Percentiles rank a stretch among this genome's conserved stretches.
phyloP scores from a whole-genome alignment of 257 asterid genomes.

The Solanum chiquidenum region DNA sequence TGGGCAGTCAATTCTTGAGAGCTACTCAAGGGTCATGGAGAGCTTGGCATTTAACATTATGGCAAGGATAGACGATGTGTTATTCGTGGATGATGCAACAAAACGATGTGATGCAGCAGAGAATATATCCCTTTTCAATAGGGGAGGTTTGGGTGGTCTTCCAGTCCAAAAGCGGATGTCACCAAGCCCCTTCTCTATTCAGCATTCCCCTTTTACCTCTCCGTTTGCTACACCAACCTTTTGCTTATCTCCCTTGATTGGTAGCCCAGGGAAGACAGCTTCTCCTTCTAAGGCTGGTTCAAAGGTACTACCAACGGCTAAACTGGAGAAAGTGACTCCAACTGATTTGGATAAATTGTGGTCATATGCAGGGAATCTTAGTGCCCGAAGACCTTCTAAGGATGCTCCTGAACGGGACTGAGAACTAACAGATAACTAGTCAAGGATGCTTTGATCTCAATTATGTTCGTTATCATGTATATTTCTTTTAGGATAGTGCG shows the following conservation, averaged over 20 bases:
- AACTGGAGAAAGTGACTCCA: conserved; percentile 43
- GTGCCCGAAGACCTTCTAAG: conserved; percentile 50
- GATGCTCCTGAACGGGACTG: conserved; percentile 78
- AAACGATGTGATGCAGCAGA: conserved; percentile 60
- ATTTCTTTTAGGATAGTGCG: not conserved
- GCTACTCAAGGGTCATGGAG: conserved; percentile 99
- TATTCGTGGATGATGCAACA: conserved; percentile 78
- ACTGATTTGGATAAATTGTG: conserved; percentile 66
- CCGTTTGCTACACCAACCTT: conserved; percentile 91
- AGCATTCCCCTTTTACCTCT: conserved; percentile 82
- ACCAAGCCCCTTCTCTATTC: conserved; percentile 91
- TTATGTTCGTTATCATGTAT: not conserved
- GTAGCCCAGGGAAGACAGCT: conserved; percentile 55
- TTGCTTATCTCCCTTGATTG: conserved; percentile 58
- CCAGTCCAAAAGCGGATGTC: conserved; percentile 90
- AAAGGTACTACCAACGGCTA: conserved; percentile 19
- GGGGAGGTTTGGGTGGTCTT: conserved; percentile 75
- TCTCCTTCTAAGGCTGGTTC: conserved; percentile 39
- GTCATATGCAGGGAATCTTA: conserved; percentile 77
- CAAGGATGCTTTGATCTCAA: not conserved
- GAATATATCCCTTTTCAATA: conserved; percentile 47
- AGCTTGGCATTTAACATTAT: conserved; percentile 93
- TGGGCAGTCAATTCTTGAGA: conserved; percentile 91
- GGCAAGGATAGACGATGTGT: conserved; percentile 86
- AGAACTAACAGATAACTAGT: not conserved